Evolutionary conservation across 257 asterid species (phyloP), one percentile per base, ranked within the genome.

Genomic region (Solanum okadae): DNA sequence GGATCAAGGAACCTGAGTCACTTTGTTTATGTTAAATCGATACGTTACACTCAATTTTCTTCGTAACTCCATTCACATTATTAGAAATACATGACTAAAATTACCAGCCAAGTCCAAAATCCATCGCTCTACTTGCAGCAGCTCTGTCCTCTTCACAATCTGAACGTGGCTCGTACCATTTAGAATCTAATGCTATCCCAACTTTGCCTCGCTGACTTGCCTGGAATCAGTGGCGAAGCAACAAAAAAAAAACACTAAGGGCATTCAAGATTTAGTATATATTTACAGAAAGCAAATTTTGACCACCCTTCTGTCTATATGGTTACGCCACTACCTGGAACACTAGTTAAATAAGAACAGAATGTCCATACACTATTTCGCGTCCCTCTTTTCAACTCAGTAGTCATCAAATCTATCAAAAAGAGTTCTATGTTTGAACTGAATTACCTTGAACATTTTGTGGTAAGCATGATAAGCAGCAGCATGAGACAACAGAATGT

Each of bases 1-100:
- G 99, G 98, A 94, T 96, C 99, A 89, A 96, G 96, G 90, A 95
- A 95, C 99, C 98, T 94, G 96, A 88, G 89, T 89, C 87, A 89
- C 89, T 90, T 37, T 78, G 33, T 29, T 49, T 79, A 42, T 33
- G 89, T 84, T 77, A 87, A 44, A 34, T 33, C 38, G 18, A 31
- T 37, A 83, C 18, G 85, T 88, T 34, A 37, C 46, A 10, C 46
- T 27, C 83, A 46, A 88, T 56, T 38, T 83, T 84, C 85, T 20
- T 75, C 84, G 0, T 38, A 35, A 75, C 20, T 22, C 42, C 37
- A 14, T 22, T 14, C 42, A 38, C 11, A 44, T 38, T 65, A 16
- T 79, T 0, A 67, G 65, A 38, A 82, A 2, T 31, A 49, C 70
- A 49, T 16, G 42, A 49, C 6, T 31, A 49, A 86, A 52, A 73